Conservation (phyloP, 371 early-diverging fungal species). For the Actinomucor elegans region DNA sequence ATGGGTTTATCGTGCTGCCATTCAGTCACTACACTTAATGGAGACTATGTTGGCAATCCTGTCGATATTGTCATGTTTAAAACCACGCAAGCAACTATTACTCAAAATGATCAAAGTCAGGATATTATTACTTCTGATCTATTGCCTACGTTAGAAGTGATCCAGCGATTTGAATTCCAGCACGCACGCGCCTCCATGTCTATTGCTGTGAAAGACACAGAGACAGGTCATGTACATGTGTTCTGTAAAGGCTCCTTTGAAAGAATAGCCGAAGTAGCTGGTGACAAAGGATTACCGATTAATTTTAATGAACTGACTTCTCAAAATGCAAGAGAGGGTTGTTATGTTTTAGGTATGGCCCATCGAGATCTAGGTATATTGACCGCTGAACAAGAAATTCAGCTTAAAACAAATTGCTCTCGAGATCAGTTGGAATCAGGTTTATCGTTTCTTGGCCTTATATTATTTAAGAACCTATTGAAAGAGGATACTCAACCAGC, state of each 20-base stretch:
- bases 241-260: constrained; percentile 84
- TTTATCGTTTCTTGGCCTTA: constrained; percentile 59
- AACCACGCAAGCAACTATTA: constrained; percentile 39
- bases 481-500: constrained; percentile 73
- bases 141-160: constrained; percentile 20
- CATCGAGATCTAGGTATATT: constrained; percentile 49
- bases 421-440: constrained; percentile 67
- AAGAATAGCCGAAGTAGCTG: constrained; percentile 47
- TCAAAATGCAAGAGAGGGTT: constrained; percentile 66
- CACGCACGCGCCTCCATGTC: constrained; percentile 80
- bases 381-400: constrained; percentile 23
- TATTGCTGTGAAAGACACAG: constrained; percentile 57
- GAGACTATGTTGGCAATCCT: constrained; percentile 77
- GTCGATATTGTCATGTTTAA: constrained; percentile 87
- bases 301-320: constrained; percentile 52
- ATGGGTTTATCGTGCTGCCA: constrained; percentile 77
- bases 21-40: constrained; percentile 58
- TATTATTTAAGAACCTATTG: constrained; percentile 83
- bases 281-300: constrained; percentile 43
- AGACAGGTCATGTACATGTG: constrained; percentile 49
- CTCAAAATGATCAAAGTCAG: not conserved
- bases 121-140: not conserved
- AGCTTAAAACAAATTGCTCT: constrained; percentile 24
- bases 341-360: constrained; percentile 78
- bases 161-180: constrained; percentile 82